Evolutionary conservation across 129 eudicot species (phyloP).

Genomic region (Calendula officinalis): DNA sequence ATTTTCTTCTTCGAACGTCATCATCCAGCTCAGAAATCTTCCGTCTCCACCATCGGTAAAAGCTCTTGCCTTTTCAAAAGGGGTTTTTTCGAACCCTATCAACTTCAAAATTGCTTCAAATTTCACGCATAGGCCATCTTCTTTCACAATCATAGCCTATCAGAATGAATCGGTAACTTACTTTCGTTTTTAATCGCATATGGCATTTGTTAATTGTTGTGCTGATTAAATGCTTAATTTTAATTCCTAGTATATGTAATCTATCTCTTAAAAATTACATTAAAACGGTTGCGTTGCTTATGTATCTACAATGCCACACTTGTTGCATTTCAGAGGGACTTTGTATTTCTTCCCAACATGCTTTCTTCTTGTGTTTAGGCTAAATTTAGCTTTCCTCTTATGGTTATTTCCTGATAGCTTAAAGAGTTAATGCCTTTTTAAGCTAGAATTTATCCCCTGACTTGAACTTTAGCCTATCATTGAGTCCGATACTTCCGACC

Average conservation of each 20-base stretch:
- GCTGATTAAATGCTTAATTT: neutral
- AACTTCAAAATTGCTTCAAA: constrained; percentile 21
- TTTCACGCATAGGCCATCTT: neutral
- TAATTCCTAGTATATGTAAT: no score
- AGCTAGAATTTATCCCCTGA: no score
- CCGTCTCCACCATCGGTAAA: constrained; percentile 16
- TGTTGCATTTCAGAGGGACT: neutral
- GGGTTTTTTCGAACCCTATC: constrained; percentile 25
- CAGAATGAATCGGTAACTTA: constrained; percentile 25
- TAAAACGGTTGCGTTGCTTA: neutral
- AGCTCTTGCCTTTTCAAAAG: constrained; percentile 18
- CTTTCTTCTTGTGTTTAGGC: neutral
- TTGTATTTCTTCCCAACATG: neutral
- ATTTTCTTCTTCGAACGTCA: constrained; percentile 28
- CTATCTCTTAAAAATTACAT: neutral
- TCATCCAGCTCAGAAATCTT: constrained; percentile 19
- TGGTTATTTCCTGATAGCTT: neutral
- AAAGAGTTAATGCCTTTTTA: neutral
- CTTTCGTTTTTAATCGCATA: neutral
- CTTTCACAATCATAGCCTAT: constrained; percentile 22
- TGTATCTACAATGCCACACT: neutral
- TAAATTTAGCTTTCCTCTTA: neutral
- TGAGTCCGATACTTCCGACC: neutral
- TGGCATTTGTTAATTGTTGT: neutral
- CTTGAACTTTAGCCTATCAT: no score